phyloP scores from a whole-genome alignment of 2,329 filamentous ascomycete genomes.

The Aspergillus unguis region DNA sequence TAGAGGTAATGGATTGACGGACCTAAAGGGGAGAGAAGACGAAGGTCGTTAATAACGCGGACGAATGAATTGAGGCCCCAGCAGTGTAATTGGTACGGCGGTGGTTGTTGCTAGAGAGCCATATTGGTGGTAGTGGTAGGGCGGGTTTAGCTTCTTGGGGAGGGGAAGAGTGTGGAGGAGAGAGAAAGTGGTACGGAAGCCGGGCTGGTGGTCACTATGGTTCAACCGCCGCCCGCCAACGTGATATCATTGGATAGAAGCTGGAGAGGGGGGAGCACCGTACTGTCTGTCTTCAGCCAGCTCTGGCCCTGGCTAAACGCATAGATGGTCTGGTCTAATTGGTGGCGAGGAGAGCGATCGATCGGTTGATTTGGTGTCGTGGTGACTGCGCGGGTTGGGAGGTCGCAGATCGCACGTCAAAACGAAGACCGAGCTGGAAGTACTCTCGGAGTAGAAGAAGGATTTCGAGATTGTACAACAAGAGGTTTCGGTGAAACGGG shows the following conservation, averaged over 20 bases:
- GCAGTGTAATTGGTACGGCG: slow-evolving; percentile 16
- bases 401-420: slow-evolving; percentile 17
- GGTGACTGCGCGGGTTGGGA: slow-evolving; percentile 11
- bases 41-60: slow-evolving; percentile 15
- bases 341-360: slow-evolving; percentile 14
- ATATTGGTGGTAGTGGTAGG: slow-evolving; percentile 1
- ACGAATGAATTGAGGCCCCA: slow-evolving; percentile 13
- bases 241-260: slow-evolving; percentile 28
- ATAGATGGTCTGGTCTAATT: slow-evolving; percentile 13
- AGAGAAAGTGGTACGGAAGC: slow-evolving; percentile 16
- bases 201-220: slow-evolving; percentile 7
- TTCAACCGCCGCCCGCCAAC: slow-evolving; percentile 16
- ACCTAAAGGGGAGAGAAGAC: slow-evolving; percentile 18
- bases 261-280: slow-evolving; percentile 4
- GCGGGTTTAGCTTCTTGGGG: slow-evolving; percentile 13
- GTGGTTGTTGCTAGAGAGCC: slow-evolving; percentile 18
- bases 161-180: slow-evolving; percentile 14
- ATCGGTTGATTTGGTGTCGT: slow-evolving; percentile 14
- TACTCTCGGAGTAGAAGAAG: not conserved
- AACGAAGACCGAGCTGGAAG: slow-evolving; percentile 11
- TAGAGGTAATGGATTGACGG: slow-evolving; percentile 17
- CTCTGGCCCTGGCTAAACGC: not conserved
- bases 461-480: slow-evolving; percentile 14
- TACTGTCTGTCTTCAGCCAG: slow-evolving; percentile 29
- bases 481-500: slow-evolving; percentile 10